phyloP scores from a whole-genome alignment of 257 asterid species.

The Solanum lignicaule region DNA sequence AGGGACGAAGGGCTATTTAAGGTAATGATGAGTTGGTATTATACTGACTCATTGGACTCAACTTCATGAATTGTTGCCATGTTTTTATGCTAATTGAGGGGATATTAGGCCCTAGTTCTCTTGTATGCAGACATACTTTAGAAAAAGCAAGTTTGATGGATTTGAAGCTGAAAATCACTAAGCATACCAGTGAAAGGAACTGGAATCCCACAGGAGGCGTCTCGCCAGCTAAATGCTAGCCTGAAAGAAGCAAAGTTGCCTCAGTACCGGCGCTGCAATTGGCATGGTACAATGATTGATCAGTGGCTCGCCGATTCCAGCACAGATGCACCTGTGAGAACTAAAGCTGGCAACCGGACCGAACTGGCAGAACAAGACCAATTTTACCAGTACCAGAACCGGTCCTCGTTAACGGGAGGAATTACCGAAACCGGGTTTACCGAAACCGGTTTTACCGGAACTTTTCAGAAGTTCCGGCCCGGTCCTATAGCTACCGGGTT shows the following conservation, averaged over 20 bases:
- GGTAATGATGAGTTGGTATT: background rate
- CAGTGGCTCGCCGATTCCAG: no score
- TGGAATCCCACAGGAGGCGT: background rate
- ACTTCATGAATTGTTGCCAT: background rate
- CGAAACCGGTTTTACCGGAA: no score
- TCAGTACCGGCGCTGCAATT: no score
- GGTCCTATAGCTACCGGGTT: no score
- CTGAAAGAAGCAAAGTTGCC: no score
- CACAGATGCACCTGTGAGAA: no score
- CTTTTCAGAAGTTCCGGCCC: no score
- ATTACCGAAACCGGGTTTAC: background rate
- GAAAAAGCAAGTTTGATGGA: background rate
- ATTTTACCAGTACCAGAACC: background rate
- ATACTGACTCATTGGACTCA: background rate
- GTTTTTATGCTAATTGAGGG: background rate
- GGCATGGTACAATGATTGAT: no score
- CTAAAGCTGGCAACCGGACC: background rate
- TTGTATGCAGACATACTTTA: background rate
- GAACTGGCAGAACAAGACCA: background rate
- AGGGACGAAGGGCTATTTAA: background rate
- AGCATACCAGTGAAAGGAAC: background rate
- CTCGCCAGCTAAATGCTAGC: background rate
- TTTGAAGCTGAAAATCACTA: no score
- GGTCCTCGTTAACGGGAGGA: background rate
- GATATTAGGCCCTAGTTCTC: background rate